These are phyloP conservation scores for Aspergillus sp. DNA, from an alignment of 2,329 filamentous ascomycete species.

Conservation along the genomic window DNA sequence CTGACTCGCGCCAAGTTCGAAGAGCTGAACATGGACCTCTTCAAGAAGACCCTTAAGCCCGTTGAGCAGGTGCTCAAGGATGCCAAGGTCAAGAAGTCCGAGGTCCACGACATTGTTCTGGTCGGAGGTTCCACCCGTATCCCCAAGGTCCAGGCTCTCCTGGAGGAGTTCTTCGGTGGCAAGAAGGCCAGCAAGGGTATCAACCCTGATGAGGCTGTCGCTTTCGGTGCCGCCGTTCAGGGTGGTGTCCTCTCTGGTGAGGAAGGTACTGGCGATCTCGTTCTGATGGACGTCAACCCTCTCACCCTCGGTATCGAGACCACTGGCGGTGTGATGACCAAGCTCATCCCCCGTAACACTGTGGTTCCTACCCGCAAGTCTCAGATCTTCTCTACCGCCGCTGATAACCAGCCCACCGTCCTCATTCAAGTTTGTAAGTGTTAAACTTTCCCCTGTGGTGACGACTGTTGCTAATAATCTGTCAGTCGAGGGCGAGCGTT, in stretches of 20 bases:
- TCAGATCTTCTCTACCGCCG: conserved; percentile 95
- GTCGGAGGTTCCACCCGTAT: conserved; percentile 99
- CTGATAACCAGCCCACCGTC: conserved; percentile 94
- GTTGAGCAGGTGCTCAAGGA: conserved; percentile 99
- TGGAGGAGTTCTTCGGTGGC: conserved; percentile 91
- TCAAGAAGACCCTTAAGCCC: conserved; percentile 99
- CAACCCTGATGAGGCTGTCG: conserved; percentile 98
- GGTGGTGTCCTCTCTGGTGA: conserved; percentile 92
- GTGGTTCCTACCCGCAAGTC: conserved; percentile 94
- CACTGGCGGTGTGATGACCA: conserved; percentile 96
- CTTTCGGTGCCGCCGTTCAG: conserved; percentile 95
- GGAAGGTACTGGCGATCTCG: conserved; percentile 72
- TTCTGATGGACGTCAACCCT: conserved; percentile 97
- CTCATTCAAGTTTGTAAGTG: conserved; percentile 79
- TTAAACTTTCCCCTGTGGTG: background rate
- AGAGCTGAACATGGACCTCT: conserved; percentile 97
- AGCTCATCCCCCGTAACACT: conserved; percentile 91
- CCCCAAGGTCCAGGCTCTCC: conserved; percentile 90
- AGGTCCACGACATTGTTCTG: conserved; percentile 94
- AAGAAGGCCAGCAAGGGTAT: conserved; percentile 99
- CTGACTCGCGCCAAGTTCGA: conserved; percentile 99
- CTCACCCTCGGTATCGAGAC: conserved; percentile 96
- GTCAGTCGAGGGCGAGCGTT: conserved; percentile 77
- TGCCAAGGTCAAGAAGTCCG: conserved; percentile 92
- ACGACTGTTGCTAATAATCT: conserved; percentile 17